Evolutionary conservation across 805 yeast genomes (phyloP).

Genomic region (Cyberlindnera japonica): DNA sequence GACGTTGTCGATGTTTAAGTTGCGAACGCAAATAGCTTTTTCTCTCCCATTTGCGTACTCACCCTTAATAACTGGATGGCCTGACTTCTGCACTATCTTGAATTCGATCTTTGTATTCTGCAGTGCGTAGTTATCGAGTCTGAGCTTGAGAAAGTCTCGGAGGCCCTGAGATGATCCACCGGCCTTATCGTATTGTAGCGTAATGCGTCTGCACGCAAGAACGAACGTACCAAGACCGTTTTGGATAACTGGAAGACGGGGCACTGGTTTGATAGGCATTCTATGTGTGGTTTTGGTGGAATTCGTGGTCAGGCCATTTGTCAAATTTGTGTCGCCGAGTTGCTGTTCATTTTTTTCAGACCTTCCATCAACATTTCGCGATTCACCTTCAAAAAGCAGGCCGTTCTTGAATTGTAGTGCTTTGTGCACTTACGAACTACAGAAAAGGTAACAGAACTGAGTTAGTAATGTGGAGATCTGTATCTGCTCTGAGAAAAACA

Average conservation of each 20-base stretch:
- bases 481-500: neutral
- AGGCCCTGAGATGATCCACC: constrained; percentile 92
- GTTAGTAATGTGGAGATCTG: neutral
- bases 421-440: no score
- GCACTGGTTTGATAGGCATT: constrained; percentile 59
- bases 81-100: constrained; percentile 62
- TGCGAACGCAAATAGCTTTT: constrained; percentile 73
- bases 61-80: constrained; percentile 77
- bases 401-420: no score
- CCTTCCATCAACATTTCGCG: neutral
- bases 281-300: neutral
- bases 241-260: constrained; percentile 56
- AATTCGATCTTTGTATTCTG: constrained; percentile 67
- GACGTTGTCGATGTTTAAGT: constrained; percentile 59
- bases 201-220: constrained; percentile 61
- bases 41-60: constrained; percentile 45
- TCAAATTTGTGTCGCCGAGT: neutral
- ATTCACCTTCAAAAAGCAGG: no score
- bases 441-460: neutral
- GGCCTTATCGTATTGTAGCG: constrained; percentile 86
- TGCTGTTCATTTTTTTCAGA: no score
- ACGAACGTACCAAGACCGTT: constrained; percentile 77
- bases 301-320: neutral
- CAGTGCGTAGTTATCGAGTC: constrained; percentile 52
- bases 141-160: constrained; percentile 57